These are phyloP conservation scores for Beauveria australis DNA, from an alignment of 2,329 filamentous ascomycete species.

Conservation along the genomic window DNA sequence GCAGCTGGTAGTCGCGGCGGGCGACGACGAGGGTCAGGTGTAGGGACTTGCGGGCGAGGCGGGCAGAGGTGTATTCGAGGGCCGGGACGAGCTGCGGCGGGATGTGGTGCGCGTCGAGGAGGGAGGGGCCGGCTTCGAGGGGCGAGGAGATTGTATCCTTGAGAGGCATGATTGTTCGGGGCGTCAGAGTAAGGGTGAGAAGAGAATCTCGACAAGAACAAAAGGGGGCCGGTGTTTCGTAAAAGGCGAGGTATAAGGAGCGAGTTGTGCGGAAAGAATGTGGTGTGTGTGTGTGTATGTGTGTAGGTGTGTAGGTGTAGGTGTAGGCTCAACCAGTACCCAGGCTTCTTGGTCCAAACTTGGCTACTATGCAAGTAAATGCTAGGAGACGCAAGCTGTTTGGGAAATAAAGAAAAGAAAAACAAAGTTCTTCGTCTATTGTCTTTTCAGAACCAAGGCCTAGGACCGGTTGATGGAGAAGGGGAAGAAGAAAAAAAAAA, in stretches of 20 bases:
- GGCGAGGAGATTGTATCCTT: conserved; percentile 54
- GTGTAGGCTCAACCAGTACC: not conserved
- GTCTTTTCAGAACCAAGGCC: not conserved
- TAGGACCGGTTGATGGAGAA: conserved; percentile 2
- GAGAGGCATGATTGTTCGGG: conserved; percentile 30
- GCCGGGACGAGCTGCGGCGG: conserved; percentile 45
- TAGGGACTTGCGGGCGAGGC: conserved; percentile 46
- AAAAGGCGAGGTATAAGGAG: not conserved
- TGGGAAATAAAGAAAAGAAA: not conserved
- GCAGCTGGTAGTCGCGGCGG: conserved; percentile 47
- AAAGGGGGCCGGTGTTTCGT: not conserved
- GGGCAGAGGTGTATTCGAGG: conserved; percentile 49
- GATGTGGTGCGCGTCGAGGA: conserved; percentile 50
- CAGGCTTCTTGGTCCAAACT: not conserved
- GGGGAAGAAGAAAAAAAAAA: not conserved
- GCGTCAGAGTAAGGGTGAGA: not conserved
- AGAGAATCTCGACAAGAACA: not conserved
- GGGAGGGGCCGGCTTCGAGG: conserved; percentile 52
- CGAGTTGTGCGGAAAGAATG: not conserved
- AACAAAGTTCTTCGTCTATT: not conserved
- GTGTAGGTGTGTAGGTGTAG: not conserved
- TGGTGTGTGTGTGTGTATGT: not conserved
- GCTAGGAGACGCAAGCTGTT: conserved; percentile 6
- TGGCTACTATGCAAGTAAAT: conserved; percentile 9
- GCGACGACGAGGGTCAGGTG: conserved; percentile 52